These are phyloP conservation scores for Apium graveolens DNA, from an alignment of 129 eudicot genomes.

Conservation along the genomic window DNA sequence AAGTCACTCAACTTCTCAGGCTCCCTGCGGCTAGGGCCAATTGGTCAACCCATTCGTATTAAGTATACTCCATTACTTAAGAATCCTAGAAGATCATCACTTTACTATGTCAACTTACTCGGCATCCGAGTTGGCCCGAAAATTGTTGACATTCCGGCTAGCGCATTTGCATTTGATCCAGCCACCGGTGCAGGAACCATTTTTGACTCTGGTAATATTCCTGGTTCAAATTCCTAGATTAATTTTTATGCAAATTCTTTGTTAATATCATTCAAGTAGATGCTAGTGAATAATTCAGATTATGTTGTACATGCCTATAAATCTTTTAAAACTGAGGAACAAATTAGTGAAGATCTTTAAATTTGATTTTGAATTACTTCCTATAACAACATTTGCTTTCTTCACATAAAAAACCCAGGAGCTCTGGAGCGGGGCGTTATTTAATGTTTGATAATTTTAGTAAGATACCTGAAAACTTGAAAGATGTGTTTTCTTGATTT, in stretches of 20 bases:
- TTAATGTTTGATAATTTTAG: not conserved
- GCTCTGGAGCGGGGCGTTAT: too few relatives aligned
- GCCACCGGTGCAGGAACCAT: slow-evolving; percentile 82
- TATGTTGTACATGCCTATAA: not conserved
- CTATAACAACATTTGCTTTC: too few relatives aligned
- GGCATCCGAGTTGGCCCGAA: slow-evolving; percentile 55
- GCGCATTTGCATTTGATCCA: slow-evolving; percentile 67
- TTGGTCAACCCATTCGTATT: slow-evolving; percentile 63
- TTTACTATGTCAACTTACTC: slow-evolving; percentile 74
- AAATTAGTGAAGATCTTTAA: too few relatives aligned
- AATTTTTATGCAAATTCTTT: not conserved
- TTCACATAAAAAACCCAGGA: too few relatives aligned
- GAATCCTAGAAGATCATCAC: slow-evolving; percentile 82
- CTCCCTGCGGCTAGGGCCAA: slow-evolving; percentile 61
- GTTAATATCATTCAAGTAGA: not conserved
- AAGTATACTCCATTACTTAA: slow-evolving; percentile 59
- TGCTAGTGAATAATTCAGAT: not conserved
- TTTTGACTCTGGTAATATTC: slow-evolving; percentile 65
- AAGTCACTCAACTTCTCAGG: slow-evolving; percentile 71
- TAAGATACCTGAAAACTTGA: not conserved
- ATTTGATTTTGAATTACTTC: too few relatives aligned
- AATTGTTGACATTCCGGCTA: slow-evolving; percentile 52
- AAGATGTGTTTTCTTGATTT: not conserved
- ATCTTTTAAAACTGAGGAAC: too few relatives aligned
- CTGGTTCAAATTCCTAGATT: not conserved